Conservation (phyloP, 1,284 basidiomycete genomes). For the Marasmius sp. region DNA sequence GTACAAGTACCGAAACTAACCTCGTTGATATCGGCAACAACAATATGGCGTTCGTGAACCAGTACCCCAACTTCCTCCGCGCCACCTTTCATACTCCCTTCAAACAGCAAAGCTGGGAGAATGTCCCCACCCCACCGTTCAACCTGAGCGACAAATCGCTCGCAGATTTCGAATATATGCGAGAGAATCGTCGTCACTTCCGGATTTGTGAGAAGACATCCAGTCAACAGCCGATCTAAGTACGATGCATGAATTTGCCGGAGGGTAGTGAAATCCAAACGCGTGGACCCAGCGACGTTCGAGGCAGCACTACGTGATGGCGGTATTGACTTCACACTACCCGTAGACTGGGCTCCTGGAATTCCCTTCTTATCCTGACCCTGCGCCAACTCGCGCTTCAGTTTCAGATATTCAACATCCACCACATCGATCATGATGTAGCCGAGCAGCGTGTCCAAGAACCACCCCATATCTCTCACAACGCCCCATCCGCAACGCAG, state of each 20-base stretch:
- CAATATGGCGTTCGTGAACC: constrained; percentile 66
- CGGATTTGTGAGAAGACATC: constrained; percentile 74
- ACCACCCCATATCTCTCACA: constrained; percentile 88
- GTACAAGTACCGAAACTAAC: constrained; percentile 37
- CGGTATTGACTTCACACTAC: constrained; percentile 16
- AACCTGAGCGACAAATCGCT: constrained; percentile 79
- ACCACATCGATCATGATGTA: constrained; percentile 91
- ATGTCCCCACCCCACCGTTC: constrained; percentile 94
- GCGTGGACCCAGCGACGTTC: constrained; percentile 21
- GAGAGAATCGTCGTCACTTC: constrained; percentile 64
- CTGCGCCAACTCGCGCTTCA: constrained; percentile 55
- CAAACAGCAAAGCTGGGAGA: constrained; percentile 78
- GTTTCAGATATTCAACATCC: constrained; percentile 75
- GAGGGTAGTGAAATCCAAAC: constrained; percentile 83
- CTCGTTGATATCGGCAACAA: constrained; percentile 75
- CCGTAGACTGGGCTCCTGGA: constrained; percentile 15
- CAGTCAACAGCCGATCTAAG: constrained; percentile 77
- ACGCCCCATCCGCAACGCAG: constrained; percentile 83
- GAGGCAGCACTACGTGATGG: constrained; percentile 16
- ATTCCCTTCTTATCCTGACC: constrained; percentile 26
- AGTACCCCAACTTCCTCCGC: constrained; percentile 60
- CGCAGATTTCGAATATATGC: constrained; percentile 78
- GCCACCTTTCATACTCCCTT: constrained; percentile 65
- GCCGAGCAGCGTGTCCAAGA: constrained; percentile 77
- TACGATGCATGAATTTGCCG: constrained; percentile 80